phyloP scores from a whole-genome alignment of 2,329 filamentous ascomycete species.

The Ambrosiella xylebori region DNA sequence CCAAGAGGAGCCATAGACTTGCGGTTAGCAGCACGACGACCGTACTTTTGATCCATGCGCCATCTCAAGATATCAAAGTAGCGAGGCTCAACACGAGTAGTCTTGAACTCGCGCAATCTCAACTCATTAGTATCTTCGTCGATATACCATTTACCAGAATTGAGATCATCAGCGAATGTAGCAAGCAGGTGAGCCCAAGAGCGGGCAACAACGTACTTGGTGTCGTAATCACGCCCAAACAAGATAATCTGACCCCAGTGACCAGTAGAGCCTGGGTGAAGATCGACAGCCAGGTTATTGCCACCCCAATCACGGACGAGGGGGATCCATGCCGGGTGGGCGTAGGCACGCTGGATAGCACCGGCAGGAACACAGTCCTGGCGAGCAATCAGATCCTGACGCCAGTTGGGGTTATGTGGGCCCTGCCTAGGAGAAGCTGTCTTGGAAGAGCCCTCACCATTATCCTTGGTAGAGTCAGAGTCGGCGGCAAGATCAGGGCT shows the following conservation, averaged over 20 bases:
- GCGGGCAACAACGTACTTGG: constrained; percentile 87
- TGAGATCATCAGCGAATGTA: constrained; percentile 74
- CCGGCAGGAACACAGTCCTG: constrained; percentile 80
- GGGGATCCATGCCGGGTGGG: constrained; percentile 89
- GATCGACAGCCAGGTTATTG: constrained; percentile 87
- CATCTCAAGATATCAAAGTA: constrained; percentile 93
- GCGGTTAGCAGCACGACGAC: constrained; percentile 42
- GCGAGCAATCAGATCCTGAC: constrained; percentile 63
- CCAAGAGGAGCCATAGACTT: constrained; percentile 31
- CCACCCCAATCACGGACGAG: constrained; percentile 95
- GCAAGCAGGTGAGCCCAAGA: constrained; percentile 85
- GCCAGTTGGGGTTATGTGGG: constrained; percentile 47
- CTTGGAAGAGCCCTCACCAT: constrained; percentile 48
- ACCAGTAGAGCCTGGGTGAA: constrained; percentile 76
- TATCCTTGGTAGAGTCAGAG: constrained; percentile 29
- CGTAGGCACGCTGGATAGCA: constrained; percentile 80
- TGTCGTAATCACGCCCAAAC: constrained; percentile 94
- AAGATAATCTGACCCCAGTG: constrained; percentile 95
- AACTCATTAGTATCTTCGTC: constrained; percentile 86
- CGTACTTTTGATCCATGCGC: constrained; percentile 91
- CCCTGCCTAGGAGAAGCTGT: constrained; percentile 19
- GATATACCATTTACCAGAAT: constrained; percentile 76
- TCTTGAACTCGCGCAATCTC: constrained; percentile 83
- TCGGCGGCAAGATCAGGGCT: constrained; percentile 29
- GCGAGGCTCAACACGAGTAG: constrained; percentile 70